phyloP scores from a whole-genome alignment of 345 rosid species.

The Lenwebbia sp. region DNA sequence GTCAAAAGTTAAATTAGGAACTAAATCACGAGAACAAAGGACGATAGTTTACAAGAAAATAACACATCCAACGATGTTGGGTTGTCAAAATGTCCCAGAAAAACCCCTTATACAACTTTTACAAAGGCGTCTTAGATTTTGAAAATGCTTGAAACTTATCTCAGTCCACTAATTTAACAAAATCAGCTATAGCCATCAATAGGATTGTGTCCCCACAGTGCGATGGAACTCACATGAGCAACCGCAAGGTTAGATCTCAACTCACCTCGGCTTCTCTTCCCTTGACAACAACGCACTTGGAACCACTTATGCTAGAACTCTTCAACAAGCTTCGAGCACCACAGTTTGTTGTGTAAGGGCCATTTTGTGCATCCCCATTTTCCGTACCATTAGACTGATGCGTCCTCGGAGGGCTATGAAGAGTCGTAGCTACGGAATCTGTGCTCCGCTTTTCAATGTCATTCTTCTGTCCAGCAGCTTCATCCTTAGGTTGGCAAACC shows the following conservation, averaged over 20 bases:
- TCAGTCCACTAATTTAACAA: neutral
- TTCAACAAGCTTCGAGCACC: slow-evolving; percentile 66
- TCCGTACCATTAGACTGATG: slow-evolving; percentile 25
- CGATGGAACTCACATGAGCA: neutral
- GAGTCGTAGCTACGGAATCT: slow-evolving; percentile 39
- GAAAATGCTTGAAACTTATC: slow-evolving; percentile 9
- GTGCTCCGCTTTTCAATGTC: slow-evolving; percentile 27
- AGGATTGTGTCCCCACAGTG: neutral
- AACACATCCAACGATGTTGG: neutral
- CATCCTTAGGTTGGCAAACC: slow-evolving; percentile 64
- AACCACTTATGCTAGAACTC: slow-evolving; percentile 94
- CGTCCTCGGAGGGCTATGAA: slow-evolving; percentile 32
- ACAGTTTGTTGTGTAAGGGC: slow-evolving; percentile 23
- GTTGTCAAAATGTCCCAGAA: neutral
- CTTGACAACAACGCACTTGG: slow-evolving; percentile 65
- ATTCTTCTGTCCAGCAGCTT: slow-evolving; percentile 9
- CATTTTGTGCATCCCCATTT: slow-evolving; percentile 17
- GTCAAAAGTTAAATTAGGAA: neutral
- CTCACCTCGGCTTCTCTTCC: slow-evolving; percentile 12
- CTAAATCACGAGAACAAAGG: neutral
- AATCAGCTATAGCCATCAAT: neutral
- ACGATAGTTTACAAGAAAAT: neutral
- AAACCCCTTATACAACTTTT: neutral
- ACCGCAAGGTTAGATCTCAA: neutral
- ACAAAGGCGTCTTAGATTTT: neutral